Conservation (phyloP, 306 rosid species). For the Lotus japonicus region DNA sequence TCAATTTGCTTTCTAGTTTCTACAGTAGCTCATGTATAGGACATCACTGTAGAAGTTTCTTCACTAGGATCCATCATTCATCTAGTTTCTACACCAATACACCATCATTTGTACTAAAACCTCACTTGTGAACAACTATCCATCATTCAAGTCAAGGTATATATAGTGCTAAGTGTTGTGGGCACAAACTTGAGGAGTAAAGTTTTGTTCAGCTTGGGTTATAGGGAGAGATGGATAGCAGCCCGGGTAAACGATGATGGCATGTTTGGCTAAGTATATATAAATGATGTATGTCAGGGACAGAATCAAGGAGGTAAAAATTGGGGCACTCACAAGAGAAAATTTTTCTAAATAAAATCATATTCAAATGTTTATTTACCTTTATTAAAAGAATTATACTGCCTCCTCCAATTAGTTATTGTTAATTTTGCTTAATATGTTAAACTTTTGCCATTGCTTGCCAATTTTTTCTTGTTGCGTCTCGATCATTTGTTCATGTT, state of each 20-base stretch:
- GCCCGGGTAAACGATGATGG: slow-evolving; percentile 12
- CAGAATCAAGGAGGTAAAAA: too few relatives aligned
- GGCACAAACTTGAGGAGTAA: slow-evolving; percentile 14
- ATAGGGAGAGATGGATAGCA: not conserved
- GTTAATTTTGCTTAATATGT: too few relatives aligned
- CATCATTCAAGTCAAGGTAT: too few relatives aligned
- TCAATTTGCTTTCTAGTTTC: slow-evolving; percentile 13
- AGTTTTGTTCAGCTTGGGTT: not conserved
- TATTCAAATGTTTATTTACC: too few relatives aligned
- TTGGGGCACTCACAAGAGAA: too few relatives aligned
- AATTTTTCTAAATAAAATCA: too few relatives aligned
- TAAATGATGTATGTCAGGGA: not conserved
- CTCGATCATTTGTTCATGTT: not conserved
- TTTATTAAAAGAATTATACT: too few relatives aligned
- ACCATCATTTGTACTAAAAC: not conserved
- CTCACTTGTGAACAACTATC: not conserved
- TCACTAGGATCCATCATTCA: not conserved
- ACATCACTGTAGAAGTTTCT: not conserved
- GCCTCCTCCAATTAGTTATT: too few relatives aligned
- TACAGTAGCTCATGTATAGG: not conserved
- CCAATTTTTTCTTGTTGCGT: too few relatives aligned
- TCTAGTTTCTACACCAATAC: not conserved
- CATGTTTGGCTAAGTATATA: too few relatives aligned
- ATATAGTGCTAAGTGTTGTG: too few relatives aligned
- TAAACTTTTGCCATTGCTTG: too few relatives aligned